Evolutionary conservation across 306 rosid genomes (phyloP).

Genomic region (Acacia melanoxylon): DNA sequence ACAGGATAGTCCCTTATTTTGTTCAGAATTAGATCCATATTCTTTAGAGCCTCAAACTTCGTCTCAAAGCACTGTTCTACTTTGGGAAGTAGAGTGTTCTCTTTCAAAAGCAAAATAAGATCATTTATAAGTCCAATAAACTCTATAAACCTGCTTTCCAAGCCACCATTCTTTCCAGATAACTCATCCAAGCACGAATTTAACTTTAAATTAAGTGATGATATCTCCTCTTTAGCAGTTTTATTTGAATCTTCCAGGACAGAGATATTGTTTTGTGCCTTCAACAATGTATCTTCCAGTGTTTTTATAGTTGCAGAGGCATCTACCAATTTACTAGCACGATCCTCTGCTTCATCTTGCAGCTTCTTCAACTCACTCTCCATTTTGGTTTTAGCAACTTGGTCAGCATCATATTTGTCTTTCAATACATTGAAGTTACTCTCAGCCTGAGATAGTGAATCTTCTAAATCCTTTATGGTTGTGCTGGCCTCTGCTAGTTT

Average conservation of each 20-base stretch:
- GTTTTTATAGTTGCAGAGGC: slow-evolving; percentile 52
- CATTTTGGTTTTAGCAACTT: slow-evolving; percentile 51
- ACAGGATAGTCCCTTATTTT: slow-evolving; percentile 49
- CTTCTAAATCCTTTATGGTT: slow-evolving; percentile 71
- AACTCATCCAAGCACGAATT: slow-evolving; percentile 69
- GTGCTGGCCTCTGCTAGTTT: slow-evolving; percentile 65
- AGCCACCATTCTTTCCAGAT: slow-evolving; percentile 61
- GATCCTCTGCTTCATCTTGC: slow-evolving; percentile 63
- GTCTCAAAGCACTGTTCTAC: slow-evolving; percentile 61
- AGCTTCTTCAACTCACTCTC: slow-evolving; percentile 71
- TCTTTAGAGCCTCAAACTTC: slow-evolving; percentile 60
- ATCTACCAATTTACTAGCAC: slow-evolving; percentile 55
- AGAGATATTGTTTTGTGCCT: slow-evolving; percentile 67
- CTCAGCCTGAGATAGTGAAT: slow-evolving; percentile 56
- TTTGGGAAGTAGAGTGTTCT: slow-evolving; percentile 49
- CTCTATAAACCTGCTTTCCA: slow-evolving; percentile 60
- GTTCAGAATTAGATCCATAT: slow-evolving; percentile 57
- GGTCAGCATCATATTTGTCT: slow-evolving; percentile 64
- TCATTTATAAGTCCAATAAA: slow-evolving; percentile 57
- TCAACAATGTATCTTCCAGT: slow-evolving; percentile 64
- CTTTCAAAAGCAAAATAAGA: slow-evolving; percentile 73
- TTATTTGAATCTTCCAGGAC: slow-evolving; percentile 56
- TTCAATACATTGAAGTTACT: slow-evolving; percentile 47
- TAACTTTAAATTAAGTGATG: slow-evolving; percentile 64
- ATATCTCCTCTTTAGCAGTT: slow-evolving; percentile 69